Evolutionary conservation across 495 filamentous ascomycete genomes (phyloP).

Genomic region (Tuber indicum): DNA sequence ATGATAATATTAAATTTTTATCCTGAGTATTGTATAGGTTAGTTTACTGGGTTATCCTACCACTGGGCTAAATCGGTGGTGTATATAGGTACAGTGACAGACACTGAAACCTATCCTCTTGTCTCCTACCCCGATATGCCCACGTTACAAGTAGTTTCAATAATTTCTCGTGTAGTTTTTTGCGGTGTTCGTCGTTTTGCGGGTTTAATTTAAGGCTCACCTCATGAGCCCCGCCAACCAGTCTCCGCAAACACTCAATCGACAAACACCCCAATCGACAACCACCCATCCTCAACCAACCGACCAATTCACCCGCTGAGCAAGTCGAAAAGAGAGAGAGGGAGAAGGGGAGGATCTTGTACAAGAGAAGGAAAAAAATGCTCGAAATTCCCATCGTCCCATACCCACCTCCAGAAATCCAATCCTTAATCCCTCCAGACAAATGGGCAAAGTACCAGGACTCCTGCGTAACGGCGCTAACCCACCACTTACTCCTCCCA

Average conservation of each 20-base stretch:
- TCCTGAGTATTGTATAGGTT: background rate
- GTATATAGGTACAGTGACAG: background rate
- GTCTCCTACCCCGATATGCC: background rate
- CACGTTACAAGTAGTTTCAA: background rate
- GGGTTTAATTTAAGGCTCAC: no score
- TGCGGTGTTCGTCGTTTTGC: no score
- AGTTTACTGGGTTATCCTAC: background rate
- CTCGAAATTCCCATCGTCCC: slow-evolving; percentile 30
- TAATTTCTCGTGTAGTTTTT: no score
- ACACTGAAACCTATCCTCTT: background rate
- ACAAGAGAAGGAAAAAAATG: slow-evolving; percentile 17
- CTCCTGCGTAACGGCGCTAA: slow-evolving; percentile 20
- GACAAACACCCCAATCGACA: background rate
- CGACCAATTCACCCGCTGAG: background rate
- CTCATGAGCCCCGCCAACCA: background rate
- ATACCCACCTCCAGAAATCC: slow-evolving; percentile 19
- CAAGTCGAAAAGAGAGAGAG: background rate
- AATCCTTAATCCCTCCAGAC: slow-evolving; percentile 16
- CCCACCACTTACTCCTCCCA: slow-evolving; percentile 27
- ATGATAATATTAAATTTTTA: background rate
- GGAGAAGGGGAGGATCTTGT: background rate
- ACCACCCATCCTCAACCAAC: background rate
- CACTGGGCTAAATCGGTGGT: background rate
- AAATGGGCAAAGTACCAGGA: slow-evolving; percentile 18
- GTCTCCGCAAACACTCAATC: background rate